phyloP scores from a whole-genome alignment of 208 protist species.

The Porcisia deanei region DNA sequence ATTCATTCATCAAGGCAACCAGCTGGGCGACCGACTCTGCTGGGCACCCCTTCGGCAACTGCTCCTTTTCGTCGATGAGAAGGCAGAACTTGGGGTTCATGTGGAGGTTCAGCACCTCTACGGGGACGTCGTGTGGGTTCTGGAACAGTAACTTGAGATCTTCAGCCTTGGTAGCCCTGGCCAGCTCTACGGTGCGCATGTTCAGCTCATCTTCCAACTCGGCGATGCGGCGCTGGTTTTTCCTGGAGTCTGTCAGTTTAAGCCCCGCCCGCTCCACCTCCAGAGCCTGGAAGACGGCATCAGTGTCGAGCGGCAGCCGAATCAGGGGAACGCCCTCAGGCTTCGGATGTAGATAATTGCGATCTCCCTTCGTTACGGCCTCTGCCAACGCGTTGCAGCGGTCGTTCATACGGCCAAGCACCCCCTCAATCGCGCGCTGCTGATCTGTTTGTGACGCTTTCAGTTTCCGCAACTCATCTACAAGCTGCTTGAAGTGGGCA shows the following conservation, averaged over 20 bases:
- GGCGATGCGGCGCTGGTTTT: constrained; percentile 52
- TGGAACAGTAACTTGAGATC: constrained; percentile 52
- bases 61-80: constrained; percentile 49
- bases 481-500: constrained; percentile 50
- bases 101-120: constrained; percentile 70
- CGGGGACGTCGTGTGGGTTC: constrained; percentile 57
- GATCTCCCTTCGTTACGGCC: constrained; percentile 52
- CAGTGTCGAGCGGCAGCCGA: constrained; percentile 61
- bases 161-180: constrained; percentile 40
- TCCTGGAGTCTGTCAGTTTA: constrained; percentile 52
- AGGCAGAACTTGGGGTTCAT: constrained; percentile 49
- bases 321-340: constrained; percentile 57
- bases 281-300: constrained; percentile 51
- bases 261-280: constrained; percentile 62
- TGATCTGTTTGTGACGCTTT: constrained; percentile 32
- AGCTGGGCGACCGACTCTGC: constrained; percentile 20
- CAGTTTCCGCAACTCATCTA: constrained; percentile 52
- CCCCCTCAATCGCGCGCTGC: constrained; percentile 22
- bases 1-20: constrained; percentile 39
- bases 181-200: constrained; percentile 55
- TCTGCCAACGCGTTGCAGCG: constrained; percentile 64
- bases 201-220: constrained; percentile 60
- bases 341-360: constrained; percentile 55
- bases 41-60: constrained; percentile 26
- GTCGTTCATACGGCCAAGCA: constrained; percentile 69